These are phyloP conservation scores for Bauhinia variegata DNA, from an alignment of 306 rosid genomes.

Conservation along the genomic window DNA sequence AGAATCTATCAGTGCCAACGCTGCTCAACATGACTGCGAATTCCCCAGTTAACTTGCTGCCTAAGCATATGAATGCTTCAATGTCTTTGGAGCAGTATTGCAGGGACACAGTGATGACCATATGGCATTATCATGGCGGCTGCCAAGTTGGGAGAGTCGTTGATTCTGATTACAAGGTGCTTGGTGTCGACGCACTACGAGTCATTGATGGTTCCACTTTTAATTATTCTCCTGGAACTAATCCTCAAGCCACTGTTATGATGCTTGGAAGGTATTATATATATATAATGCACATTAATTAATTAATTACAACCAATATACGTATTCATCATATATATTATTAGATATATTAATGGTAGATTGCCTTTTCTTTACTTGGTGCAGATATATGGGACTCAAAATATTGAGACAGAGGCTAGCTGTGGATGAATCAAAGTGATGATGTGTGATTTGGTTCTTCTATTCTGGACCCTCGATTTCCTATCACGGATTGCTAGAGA, in stretches of 20 bases:
- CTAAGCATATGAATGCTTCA: conserved; percentile 51
- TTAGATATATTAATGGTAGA: background rate
- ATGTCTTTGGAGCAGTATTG: conserved; percentile 67
- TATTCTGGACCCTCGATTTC: background rate
- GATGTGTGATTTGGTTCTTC: background rate
- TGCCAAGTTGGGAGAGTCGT: conserved; percentile 75
- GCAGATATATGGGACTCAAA: conserved; percentile 79
- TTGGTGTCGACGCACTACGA: conserved; percentile 62
- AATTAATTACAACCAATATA: no score
- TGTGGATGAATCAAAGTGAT: background rate
- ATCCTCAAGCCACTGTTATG: conserved; percentile 88
- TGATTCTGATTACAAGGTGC: conserved; percentile 59
- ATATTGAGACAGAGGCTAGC: conserved; percentile 61
- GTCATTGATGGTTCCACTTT: conserved; percentile 87
- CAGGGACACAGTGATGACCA: conserved; percentile 74
- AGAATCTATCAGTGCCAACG: conserved; percentile 27
- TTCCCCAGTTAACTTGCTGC: conserved; percentile 64
- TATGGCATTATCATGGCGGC: conserved; percentile 91
- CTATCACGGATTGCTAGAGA: background rate
- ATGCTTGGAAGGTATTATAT: conserved; percentile 72
- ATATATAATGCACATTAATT: background rate
- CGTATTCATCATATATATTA: no score
- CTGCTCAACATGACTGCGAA: conserved; percentile 55
- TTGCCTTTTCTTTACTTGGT: background rate
- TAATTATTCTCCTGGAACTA: conserved; percentile 73